Evolutionary conservation across 169 alveolate species (phyloP), one percentile per base, ranked within the genome.

Genomic region (Eimeria sp.): DNA sequence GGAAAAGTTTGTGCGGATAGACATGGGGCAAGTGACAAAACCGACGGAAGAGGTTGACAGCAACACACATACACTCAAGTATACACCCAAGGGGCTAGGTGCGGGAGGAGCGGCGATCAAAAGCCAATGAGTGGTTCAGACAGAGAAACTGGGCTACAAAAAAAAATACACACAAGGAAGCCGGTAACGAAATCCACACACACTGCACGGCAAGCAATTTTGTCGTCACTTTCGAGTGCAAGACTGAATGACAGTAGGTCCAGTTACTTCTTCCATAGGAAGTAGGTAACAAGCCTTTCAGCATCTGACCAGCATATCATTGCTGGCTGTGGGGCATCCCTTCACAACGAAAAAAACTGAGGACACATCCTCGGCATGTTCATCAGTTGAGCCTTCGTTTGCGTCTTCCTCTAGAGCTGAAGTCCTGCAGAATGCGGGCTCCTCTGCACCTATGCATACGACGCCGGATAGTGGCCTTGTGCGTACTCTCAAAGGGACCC

Each of bases 241-340:
- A 14, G 34, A 30, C 47, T 70, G 80, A 30, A 70, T 70, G 80
- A 34, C 47, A 34, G n/a, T 30, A 2, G 51, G 3, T 30, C 3
- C 51, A 30, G 51, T 5, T 14, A 70, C 14, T 27, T 30, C 6
- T 3, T 30, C 22, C 14, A 9, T 16, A 13, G 7, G 34, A 70
- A 34, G 0, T 4, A 1, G 34, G 4, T 5, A 70, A 3, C 25
- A 70, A 30, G 80, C 13, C 57, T 10, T 7, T 76, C 58, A 45
- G 65, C 20, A 22, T 76, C 90, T 58, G 61, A 63, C 93, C 93
- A 86, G 63, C 82, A 61, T 47, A 5, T 86, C 80, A 47, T 49
- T 86, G 93, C 82, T 63, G 40, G 93, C 80, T 20, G 40, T 86
- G 18, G 93, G 93, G 63, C 82, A 61, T 27, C 93, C 93, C 18